Conservation (phyloP, 371 early-diverging fungal species). For the Mucor piriformis region DNA sequence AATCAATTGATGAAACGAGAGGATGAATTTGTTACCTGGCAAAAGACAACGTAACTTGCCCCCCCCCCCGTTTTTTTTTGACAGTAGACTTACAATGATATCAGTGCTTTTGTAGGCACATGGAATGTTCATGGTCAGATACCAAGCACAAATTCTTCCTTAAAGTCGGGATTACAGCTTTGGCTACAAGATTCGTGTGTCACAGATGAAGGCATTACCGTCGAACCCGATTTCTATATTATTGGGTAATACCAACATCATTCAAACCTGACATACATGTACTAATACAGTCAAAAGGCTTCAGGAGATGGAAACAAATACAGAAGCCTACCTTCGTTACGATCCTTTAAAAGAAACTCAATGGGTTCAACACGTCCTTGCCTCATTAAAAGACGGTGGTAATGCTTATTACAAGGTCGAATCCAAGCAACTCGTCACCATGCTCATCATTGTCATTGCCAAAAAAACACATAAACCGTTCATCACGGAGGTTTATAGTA, state of each 20-base stretch:
- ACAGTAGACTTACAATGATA: no score
- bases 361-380: conserved; percentile 79
- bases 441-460: conserved; percentile 82
- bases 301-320: conserved; percentile 88
- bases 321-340: conserved; percentile 82
- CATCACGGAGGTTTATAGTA: conserved; percentile 63
- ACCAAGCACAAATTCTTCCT: conserved; percentile 61
- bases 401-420: conserved; percentile 61
- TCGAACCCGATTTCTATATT: conserved; percentile 70
- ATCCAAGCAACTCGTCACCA: conserved; percentile 84
- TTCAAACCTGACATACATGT: not conserved
- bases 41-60: conserved; percentile 43
- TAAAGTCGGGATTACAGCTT: conserved; percentile 53
- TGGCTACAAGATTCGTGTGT: conserved; percentile 65
- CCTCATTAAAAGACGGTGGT: conserved; percentile 57
- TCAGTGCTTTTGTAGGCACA: conserved; percentile 78
- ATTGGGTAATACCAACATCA: no score
- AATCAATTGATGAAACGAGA: conserved; percentile 58
- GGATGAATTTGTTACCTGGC: conserved; percentile 55
- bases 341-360: conserved; percentile 77
- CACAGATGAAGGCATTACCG: conserved; percentile 34
- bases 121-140: conserved; percentile 91
- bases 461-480: conserved; percentile 52
- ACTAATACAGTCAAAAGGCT: conserved; percentile 57
- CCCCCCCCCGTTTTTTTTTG: no score